Evolutionary conservation across 768 basidiomycete genomes (phyloP).

Genomic region (Hericium coralloides): DNA sequence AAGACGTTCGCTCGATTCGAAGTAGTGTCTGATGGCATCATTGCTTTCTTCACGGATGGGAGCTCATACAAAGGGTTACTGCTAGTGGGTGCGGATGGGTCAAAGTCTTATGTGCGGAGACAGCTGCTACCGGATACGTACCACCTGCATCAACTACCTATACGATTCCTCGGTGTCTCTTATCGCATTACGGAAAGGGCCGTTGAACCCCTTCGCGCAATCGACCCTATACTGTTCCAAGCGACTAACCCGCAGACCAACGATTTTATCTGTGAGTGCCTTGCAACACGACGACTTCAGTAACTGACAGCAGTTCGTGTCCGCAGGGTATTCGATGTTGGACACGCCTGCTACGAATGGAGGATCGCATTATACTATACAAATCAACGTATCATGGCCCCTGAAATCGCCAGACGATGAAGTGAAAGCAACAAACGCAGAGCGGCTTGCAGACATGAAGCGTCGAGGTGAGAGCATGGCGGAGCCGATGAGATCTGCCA

Average conservation of each 20-base stretch:
- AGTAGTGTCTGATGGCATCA: neutral
- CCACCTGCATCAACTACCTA: neutral
- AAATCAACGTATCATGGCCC: neutral
- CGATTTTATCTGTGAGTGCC: neutral
- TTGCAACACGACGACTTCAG: too few species aligned
- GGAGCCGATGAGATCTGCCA: neutral
- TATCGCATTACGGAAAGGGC: neutral
- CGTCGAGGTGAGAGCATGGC: neutral
- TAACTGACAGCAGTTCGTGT: neutral
- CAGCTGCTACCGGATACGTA: neutral
- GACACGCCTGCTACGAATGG: neutral
- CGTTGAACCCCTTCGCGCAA: neutral
- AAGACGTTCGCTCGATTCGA: neutral
- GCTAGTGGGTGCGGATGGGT: neutral
- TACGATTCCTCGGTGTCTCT: neutral
- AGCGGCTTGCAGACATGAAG: neutral
- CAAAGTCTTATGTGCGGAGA: neutral
- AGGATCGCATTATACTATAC: neutral
- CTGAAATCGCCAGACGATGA: neutral
- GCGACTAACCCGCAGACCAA: neutral
- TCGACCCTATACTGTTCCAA: neutral
- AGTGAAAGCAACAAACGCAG: neutral
- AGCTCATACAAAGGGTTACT: neutral
- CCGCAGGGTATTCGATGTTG: neutral
- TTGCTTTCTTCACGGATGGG: neutral